Evolutionary conservation across 805 yeast genomes (phyloP).

Genomic region (Starmerella floricola): DNA sequence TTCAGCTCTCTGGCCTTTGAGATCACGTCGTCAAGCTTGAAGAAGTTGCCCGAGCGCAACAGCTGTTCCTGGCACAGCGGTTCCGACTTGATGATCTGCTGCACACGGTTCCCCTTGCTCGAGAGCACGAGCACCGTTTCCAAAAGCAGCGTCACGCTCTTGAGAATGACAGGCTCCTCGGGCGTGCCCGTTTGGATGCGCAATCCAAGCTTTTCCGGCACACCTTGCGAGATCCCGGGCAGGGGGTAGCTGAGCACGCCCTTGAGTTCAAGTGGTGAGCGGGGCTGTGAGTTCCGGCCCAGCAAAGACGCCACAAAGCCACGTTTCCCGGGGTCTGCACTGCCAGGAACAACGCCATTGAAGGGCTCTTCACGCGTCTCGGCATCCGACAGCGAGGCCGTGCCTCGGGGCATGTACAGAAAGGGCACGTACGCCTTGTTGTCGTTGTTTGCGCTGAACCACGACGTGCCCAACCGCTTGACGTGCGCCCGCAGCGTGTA

Average conservation of each 20-base stretch:
- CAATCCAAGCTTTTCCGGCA: slow-evolving; percentile 1
- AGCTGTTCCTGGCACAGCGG: slow-evolving; percentile 6
- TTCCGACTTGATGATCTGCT: slow-evolving; percentile 1
- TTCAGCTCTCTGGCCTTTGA: neutral
- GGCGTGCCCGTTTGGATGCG: slow-evolving; percentile 1
- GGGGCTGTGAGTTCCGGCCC: neutral
- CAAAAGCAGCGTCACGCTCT: neutral
- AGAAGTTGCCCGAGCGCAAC: slow-evolving; percentile 3
- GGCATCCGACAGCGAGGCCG: neutral
- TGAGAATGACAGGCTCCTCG: slow-evolving; percentile 5
- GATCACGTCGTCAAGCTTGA: slow-evolving; percentile 5
- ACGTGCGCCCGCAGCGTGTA: slow-evolving; percentile 8
- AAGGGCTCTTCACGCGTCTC: slow-evolving; percentile 3
- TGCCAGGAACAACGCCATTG: slow-evolving; percentile 1
- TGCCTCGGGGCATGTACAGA: slow-evolving; percentile 9
- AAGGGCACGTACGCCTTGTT: slow-evolving; percentile 4
- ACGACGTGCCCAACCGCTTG: slow-evolving; percentile 4
- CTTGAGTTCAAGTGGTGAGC: slow-evolving; percentile 7
- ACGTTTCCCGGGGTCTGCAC: neutral
- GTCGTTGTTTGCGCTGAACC: slow-evolving; percentile 7
- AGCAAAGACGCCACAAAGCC: slow-evolving; percentile 1
- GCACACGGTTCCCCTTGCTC: neutral
- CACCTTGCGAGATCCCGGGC: slow-evolving; percentile 7
- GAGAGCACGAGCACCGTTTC: slow-evolving; percentile 7
- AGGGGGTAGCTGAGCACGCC: slow-evolving; percentile 2